Conservation (phyloP, 805 yeast species). For the Yarrowia deformans region DNA sequence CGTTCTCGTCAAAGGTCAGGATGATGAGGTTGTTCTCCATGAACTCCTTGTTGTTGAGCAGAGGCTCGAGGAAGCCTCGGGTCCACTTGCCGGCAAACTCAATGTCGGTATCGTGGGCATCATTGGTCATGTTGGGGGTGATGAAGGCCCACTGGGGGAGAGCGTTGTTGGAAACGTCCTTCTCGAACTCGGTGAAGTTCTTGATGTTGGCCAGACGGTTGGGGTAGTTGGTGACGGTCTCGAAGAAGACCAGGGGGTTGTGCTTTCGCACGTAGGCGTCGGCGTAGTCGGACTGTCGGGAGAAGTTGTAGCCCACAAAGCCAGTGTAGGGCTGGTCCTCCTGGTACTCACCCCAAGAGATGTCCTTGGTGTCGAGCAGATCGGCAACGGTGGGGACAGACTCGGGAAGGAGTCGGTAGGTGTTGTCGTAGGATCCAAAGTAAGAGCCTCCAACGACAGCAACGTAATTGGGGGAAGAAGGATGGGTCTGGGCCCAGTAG, state of each 20-base stretch:
- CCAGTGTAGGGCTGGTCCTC: constrained; percentile 63
- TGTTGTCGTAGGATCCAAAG: constrained; percentile 58
- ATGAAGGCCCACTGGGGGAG: constrained; percentile 63
- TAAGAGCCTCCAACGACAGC: constrained; percentile 61
- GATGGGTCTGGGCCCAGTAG: constrained; percentile 62
- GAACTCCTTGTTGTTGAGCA: constrained; percentile 57
- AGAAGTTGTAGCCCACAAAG: constrained; percentile 57
- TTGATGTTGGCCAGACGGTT: constrained; percentile 56
- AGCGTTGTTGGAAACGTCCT: constrained; percentile 53
- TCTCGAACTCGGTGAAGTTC: constrained; percentile 56
- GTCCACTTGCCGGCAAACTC: constrained; percentile 58
- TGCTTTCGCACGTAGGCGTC: constrained; percentile 62
- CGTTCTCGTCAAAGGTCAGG: constrained; percentile 61
- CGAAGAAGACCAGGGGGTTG: constrained; percentile 58
- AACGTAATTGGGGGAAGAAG: constrained; percentile 63
- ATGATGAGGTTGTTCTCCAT: constrained; percentile 56
- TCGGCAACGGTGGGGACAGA: constrained; percentile 60
- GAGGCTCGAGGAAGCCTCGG: constrained; percentile 55
- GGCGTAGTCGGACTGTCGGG: constrained; percentile 55
- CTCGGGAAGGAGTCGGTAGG: constrained; percentile 55
- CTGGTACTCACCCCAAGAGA: constrained; percentile 63
- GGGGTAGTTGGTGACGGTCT: constrained; percentile 51
- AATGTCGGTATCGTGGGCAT: constrained; percentile 60
- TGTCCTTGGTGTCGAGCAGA: constrained; percentile 55
- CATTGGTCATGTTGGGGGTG: constrained; percentile 63